Conservation (phyloP, 1,284 basidiomycete genomes). For the Ustilago tritici region DNA sequence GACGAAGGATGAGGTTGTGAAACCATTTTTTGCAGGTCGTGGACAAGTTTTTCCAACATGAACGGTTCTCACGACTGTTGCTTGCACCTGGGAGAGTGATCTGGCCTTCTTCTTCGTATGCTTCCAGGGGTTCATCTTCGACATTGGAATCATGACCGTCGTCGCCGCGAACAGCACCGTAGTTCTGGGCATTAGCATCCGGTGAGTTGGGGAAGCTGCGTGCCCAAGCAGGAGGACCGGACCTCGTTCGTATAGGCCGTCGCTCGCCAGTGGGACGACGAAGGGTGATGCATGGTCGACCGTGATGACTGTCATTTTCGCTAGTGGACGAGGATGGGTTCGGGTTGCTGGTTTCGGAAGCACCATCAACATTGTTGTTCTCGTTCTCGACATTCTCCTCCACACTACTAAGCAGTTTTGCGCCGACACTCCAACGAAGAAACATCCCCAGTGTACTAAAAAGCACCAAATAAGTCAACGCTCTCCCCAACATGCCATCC, state of each 20-base stretch:
- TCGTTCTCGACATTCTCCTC: slow-evolving; percentile 57
- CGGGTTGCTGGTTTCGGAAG: slow-evolving; percentile 24
- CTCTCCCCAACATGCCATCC: slow-evolving; percentile 89
- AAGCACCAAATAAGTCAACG: slow-evolving; percentile 89
- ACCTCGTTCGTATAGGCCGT: slow-evolving; percentile 16
- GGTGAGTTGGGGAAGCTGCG: slow-evolving; percentile 61
- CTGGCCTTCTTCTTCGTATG: slow-evolving; percentile 40
- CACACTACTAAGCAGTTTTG: slow-evolving; percentile 70
- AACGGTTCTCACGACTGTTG: slow-evolving; percentile 46
- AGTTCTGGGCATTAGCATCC: slow-evolving; percentile 32
- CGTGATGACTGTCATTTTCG: slow-evolving; percentile 8
- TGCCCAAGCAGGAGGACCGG: slow-evolving; percentile 51
- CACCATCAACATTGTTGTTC: neutral
- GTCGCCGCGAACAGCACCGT: slow-evolving; percentile 19
- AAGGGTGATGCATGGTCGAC: slow-evolving; percentile 41
- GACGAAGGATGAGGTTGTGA: slow-evolving; percentile 32
- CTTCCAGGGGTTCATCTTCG: slow-evolving; percentile 53
- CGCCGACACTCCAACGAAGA: slow-evolving; percentile 71
- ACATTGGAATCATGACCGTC: slow-evolving; percentile 48
- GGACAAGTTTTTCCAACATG: slow-evolving; percentile 29
- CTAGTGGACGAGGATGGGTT: slow-evolving; percentile 2
- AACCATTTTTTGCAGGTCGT: slow-evolving; percentile 10
- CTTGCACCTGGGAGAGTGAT: slow-evolving; percentile 44
- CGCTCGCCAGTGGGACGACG: slow-evolving; percentile 53
- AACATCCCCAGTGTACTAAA: slow-evolving; percentile 92